These are phyloP conservation scores for Rickenella mellea DNA, from an alignment of 768 basidiomycete species.

Conservation along the genomic window DNA sequence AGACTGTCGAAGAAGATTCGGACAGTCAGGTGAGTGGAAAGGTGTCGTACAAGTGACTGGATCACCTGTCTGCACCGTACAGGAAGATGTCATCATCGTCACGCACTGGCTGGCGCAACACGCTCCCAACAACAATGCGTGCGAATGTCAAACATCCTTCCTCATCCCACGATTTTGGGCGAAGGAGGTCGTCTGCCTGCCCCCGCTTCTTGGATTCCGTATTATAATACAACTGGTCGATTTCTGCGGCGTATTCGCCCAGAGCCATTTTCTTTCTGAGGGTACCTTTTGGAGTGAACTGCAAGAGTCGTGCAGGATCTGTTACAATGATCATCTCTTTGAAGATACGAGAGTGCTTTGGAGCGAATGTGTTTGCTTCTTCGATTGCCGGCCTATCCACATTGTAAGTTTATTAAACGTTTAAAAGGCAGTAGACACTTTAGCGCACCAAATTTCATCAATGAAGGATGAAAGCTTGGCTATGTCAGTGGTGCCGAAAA, in stretches of 20 bases:
- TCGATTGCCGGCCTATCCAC: background rate
- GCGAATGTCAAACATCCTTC: too few species aligned
- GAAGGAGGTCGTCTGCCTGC: too few species aligned
- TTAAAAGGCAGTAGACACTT: background rate
- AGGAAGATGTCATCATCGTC: slow-evolving; percentile 31
- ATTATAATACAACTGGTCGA: too few species aligned
- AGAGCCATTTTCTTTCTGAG: background rate
- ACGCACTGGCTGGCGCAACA: slow-evolving; percentile 16
- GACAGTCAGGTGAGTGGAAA: too few species aligned
- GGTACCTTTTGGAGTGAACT: background rate
- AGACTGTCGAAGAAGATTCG: slow-evolving; percentile 17
- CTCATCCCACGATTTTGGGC: too few species aligned
- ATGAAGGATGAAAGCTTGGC: background rate
- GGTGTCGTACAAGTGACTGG: background rate
- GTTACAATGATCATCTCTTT: slow-evolving; percentile 10
- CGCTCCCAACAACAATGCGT: slow-evolving; percentile 21
- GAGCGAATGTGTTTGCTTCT: slow-evolving; percentile 5
- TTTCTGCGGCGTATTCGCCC: slow-evolving; percentile 1
- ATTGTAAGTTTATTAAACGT: background rate
- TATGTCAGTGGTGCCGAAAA: background rate
- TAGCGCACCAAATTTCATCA: background rate
- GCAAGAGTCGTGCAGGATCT: slow-evolving; percentile 1
- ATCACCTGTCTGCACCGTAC: slow-evolving; percentile 21
- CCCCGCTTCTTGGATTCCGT: too few species aligned
- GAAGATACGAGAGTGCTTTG: slow-evolving; percentile 7